Percentiles rank a stretch among this genome's conserved stretches.
These are phyloP conservation scores for Candida hungchunana DNA, from an alignment of 805 yeast species.

Conservation along the genomic window DNA sequence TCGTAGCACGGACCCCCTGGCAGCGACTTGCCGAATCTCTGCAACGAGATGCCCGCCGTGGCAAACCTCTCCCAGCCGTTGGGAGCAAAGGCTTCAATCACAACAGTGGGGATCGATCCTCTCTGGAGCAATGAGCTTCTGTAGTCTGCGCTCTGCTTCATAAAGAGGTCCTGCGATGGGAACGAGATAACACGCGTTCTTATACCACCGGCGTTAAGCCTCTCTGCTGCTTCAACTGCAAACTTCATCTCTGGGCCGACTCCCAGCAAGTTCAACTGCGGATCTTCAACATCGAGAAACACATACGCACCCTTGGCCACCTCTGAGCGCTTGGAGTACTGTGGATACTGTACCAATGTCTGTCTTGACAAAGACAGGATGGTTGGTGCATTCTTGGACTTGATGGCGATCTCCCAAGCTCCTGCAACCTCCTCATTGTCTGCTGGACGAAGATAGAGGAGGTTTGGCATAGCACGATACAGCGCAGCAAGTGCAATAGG, in stretches of 20 bases:
- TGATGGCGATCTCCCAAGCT: constrained; percentile 65
- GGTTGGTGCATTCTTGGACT: constrained; percentile 60
- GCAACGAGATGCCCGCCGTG: constrained; percentile 91
- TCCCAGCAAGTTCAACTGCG: constrained; percentile 74
- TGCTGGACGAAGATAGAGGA: constrained; percentile 87
- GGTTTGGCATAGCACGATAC: constrained; percentile 77
- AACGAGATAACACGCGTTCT: constrained; percentile 81
- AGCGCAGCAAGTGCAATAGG: constrained; percentile 85
- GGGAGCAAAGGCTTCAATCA: constrained; percentile 89
- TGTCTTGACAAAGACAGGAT: constrained; percentile 79
- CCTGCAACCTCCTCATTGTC: constrained; percentile 87
- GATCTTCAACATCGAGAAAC: constrained; percentile 50
- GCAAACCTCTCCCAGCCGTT: constrained; percentile 93
- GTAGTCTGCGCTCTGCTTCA: constrained; percentile 74
- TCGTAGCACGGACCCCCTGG: constrained; percentile 78
- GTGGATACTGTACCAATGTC: constrained; percentile 86
- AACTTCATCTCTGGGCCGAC: constrained; percentile 91
- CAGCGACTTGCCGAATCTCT: constrained; percentile 95
- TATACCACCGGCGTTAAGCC: constrained; percentile 56
- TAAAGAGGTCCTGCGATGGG: constrained; percentile 90
- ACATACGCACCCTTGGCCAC: constrained; percentile 95
- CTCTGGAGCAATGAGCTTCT: constrained; percentile 84
- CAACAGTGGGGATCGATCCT: constrained; percentile 77
- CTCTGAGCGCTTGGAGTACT: constrained; percentile 76
- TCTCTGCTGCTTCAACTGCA: constrained; percentile 76